Conservation (phyloP, 1,284 basidiomycete species). For the Xerocomus minutiporus region DNA sequence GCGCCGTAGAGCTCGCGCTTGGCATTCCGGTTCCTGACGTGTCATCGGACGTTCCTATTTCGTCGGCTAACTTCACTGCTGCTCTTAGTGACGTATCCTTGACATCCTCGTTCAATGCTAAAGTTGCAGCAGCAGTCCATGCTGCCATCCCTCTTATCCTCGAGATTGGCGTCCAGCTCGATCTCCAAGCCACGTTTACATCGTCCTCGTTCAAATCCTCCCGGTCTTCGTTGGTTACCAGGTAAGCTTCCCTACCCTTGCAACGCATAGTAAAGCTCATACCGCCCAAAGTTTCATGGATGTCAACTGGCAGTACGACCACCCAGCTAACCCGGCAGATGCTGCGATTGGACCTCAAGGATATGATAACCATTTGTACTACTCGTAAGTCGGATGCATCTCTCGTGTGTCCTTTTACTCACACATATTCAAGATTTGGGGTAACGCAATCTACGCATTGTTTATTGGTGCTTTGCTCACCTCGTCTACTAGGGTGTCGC, state of each 20-base stretch:
- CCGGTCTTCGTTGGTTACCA: constrained; percentile 45
- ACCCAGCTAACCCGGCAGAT: constrained; percentile 64
- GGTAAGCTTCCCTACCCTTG: constrained; percentile 9
- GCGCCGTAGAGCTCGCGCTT: constrained; percentile 58
- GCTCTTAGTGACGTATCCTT: constrained; percentile 36
- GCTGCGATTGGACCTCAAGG: constrained; percentile 62
- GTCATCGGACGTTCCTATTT: constrained; percentile 12
- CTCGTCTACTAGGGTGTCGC: constrained; percentile 55
- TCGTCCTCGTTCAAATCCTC: constrained; percentile 15
- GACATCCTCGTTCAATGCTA: constrained; percentile 36
- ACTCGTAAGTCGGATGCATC: constrained; percentile 41
- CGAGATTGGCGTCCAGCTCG: constrained; percentile 38
- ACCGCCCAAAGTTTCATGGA: constrained; percentile 65
- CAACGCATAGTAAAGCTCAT: constrained; percentile 3
- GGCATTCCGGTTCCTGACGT: constrained; percentile 56
- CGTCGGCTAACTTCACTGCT: constrained; percentile 40
- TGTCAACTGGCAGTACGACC: constrained; percentile 65
- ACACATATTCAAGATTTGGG: constrained; percentile 46
- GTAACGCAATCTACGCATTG: constrained; percentile 43
- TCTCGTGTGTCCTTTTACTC: constrained; percentile 3
- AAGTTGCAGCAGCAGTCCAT: constrained; percentile 43
- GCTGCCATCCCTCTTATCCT: constrained; percentile 50
- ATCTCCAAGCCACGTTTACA: constrained; percentile 27
- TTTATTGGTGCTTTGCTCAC: constrained; percentile 7
- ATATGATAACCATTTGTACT: constrained; percentile 82